These are phyloP conservation scores for Epichloe hybrida DNA, from an alignment of 2,329 filamentous ascomycete genomes.

Conservation along the genomic window DNA sequence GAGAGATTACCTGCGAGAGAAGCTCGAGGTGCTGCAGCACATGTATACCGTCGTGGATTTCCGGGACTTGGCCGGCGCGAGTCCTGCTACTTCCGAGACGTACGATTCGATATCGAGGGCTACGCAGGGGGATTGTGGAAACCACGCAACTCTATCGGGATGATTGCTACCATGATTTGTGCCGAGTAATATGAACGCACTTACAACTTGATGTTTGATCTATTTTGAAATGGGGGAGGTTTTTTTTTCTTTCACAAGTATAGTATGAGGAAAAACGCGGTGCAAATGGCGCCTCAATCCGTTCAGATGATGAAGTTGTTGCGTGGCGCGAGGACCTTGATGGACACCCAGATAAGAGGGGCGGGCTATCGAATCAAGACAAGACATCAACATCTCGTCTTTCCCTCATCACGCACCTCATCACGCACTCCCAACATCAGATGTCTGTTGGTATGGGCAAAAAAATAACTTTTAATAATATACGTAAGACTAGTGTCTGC, in stretches of 20 bases:
- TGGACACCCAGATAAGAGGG: neutral
- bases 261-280: accelerated
- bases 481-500: constrained; percentile 2
- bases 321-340: neutral
- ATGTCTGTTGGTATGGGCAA: neutral
- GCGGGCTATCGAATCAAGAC: too few relatives aligned
- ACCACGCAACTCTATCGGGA: neutral
- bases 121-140: neutral
- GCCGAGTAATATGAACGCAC: too few relatives aligned
- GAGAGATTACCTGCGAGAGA: constrained; percentile 25
- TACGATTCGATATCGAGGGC: constrained; percentile 4
- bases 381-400: neutral
- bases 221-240: too few relatives aligned
- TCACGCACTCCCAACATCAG: neutral
- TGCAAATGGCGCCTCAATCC: too few relatives aligned
- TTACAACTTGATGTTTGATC: too few relatives aligned
- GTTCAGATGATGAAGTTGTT: neutral
- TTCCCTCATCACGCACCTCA: neutral
- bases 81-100: constrained; percentile 7
- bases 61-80: constrained; percentile 12
- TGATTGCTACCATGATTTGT: too few relatives aligned
- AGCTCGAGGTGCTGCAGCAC: constrained; percentile 22
- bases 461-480: neutral
- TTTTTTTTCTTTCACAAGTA: too few relatives aligned
- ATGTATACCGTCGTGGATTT: constrained; percentile 19